A percentile compares a stretch with the other conserved stretches of the same genome.
Evolutionary conservation across 225 moss, liverwort and hornwort species (phyloP).

Genomic region (Takakia lepidozioides): DNA sequence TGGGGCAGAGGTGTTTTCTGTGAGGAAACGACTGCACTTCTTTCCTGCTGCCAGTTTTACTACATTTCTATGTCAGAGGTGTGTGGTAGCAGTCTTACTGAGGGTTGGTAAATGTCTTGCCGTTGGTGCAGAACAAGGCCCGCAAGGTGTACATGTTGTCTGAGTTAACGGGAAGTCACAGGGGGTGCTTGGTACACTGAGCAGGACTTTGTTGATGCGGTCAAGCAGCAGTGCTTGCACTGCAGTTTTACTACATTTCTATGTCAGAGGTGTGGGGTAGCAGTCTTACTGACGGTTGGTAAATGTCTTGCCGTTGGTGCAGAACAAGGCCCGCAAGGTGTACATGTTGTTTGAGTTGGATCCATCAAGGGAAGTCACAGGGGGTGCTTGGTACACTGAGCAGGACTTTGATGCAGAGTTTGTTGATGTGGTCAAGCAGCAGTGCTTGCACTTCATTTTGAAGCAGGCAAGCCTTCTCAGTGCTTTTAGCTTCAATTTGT

Average conservation of each 20-base stretch:
- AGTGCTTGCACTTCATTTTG: constrained; percentile 77
- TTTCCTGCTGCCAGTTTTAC: no score
- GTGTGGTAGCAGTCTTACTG: no score
- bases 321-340: constrained; percentile 94
- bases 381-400: constrained; percentile 91
- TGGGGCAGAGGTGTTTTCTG: no score
- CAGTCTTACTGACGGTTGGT: no score
- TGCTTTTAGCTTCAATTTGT: no score
- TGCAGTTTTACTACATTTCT: no score
- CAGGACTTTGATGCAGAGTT: constrained; percentile 97
- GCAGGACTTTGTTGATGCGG: constrained; percentile 92
- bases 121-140: constrained; percentile 89
- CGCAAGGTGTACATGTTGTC: constrained; percentile 95
- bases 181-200: constrained; percentile 94
- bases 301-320: constrained; percentile 10
- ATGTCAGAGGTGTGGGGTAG: no score
- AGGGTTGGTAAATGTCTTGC: no score
- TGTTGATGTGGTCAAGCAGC: constrained; percentile 88
- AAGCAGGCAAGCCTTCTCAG: constrained; percentile 51
- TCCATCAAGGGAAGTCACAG: constrained; percentile 91
- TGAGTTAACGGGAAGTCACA: constrained; percentile 86
- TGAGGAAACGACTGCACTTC: no score
- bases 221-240: constrained; percentile 89
- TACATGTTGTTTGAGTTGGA: constrained; percentile 95
- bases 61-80: no score